Base-by-base conservation (phyloP, 192 early-diverging fungal species). In the Podila epigama region DNA sequence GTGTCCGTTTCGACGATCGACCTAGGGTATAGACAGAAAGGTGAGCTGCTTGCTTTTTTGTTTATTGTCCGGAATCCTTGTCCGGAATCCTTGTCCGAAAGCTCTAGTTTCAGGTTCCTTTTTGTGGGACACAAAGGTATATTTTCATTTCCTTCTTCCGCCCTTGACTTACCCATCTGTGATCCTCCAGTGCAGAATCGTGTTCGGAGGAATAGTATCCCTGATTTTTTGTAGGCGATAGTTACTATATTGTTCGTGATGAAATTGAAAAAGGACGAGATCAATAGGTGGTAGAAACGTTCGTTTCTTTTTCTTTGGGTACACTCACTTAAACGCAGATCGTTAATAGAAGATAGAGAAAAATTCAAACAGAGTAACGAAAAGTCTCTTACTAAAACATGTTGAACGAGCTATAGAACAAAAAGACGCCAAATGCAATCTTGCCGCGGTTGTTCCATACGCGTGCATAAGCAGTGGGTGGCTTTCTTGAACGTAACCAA, bases 1-100 rank as follows among this genome's bases (percentile, higher is more conserved):
- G 69, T 72, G 20, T 70, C 66, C 13, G 69, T 71, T 34, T 80
- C 79, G 1, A 80, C 70, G 40, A 80, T 80, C 2, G 79, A 80
- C 50, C 79, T 80, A 66, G 22, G 6, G 29, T n/a, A 53, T 5
- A 12, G 31, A 13, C 15, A 55, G 29, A 36, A 51, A 48, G 1
- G 10, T 20, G 5, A 18, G 10, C 16, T 15, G 16, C 5, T 13
- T 8, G 5, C 7, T 7, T 52, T 15, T 1, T 6, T 50, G 34
- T 55, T 57, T 20, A 28, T 31, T 48, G 55, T 36, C 33, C 25
- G 44, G 22, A 28, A 60, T 16, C 9, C 12, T 13, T 29, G 33
- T 20, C 18, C 25, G 15, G 25, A 58, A 16, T 5, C 5, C 5
- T 5, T 15, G 5, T 37, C 27, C 7, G 15, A 5, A 15, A 6